Conservation (phyloP, 768 basidiomycete genomes). For the Tulasnella sp. region DNA sequence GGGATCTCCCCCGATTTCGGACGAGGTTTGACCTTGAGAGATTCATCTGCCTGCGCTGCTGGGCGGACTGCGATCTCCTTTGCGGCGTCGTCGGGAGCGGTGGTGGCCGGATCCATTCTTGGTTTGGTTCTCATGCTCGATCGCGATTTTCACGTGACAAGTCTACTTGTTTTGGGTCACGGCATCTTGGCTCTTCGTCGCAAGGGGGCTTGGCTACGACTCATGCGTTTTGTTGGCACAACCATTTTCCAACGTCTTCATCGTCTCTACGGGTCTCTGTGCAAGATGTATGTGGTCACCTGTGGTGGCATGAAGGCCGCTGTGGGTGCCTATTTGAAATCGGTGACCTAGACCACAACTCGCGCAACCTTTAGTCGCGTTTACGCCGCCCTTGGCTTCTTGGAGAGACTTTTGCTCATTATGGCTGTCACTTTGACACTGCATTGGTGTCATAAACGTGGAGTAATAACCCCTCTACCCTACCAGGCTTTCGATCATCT, state of each 20-base stretch:
- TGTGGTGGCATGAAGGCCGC: neutral
- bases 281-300: neutral
- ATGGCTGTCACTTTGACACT: neutral
- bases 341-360: neutral
- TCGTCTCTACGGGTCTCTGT: neutral
- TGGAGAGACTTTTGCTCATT: neutral
- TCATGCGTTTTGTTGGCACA: neutral
- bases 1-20: slow-evolving; percentile 25
- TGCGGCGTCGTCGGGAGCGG: neutral
- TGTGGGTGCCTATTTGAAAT: neutral
- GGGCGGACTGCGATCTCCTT: neutral
- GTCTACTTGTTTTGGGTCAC: neutral
- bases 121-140: neutral
- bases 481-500: neutral
- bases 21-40: slow-evolving; percentile 21
- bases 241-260: neutral
- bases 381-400: neutral
- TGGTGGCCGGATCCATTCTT: slow-evolving; percentile 9
- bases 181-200: neutral
- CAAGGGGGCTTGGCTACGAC: neutral
- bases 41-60: neutral
- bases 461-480: neutral
- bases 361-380: neutral
- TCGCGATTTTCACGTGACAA: slow-evolving; percentile 7
- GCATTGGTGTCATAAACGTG: neutral